Evolutionary conservation across 805 yeast genomes (phyloP).

Genomic region (Candida caryicola): DNA sequence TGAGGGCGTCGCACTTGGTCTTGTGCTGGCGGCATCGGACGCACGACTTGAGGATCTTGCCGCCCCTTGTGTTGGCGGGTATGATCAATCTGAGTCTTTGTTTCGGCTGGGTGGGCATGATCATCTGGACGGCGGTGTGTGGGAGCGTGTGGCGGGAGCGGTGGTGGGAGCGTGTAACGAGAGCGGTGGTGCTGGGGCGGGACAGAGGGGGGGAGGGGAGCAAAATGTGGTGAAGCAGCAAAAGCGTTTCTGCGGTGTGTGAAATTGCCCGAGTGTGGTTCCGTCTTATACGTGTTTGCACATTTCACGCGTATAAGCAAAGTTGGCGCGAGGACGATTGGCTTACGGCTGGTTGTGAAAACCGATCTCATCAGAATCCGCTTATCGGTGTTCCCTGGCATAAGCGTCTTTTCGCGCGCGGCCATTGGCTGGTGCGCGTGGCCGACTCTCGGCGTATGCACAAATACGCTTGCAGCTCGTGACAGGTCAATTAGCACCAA

Average conservation of each 20-base stretch:
- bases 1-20: conserved; percentile 59
- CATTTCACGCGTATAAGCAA: conserved; percentile 1
- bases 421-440: conserved; percentile 8
- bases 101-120: conserved; percentile 12
- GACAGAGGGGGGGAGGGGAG: background rate
- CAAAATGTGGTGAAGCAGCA: background rate
- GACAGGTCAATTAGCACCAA: no score
- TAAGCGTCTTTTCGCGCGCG: conserved; percentile 3
- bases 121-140: conserved; percentile 5
- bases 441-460: conserved; percentile 5
- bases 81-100: conserved; percentile 12
- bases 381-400: conserved; percentile 6
- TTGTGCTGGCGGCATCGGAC: conserved; percentile 64
- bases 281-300: no score
- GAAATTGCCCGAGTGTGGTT: no score
- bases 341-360: background rate
- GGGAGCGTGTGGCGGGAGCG: background rate
- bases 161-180: background rate
- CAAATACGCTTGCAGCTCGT: no score
- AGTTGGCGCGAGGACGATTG: conserved; percentile 1
- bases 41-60: conserved; percentile 48
- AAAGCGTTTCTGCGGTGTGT: no score
- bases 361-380: conserved; percentile 6
- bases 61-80: conserved; percentile 12
- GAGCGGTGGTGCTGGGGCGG: background rate